Evolutionary conservation across 2,329 filamentous ascomycete genomes (phyloP).

Genomic region (Trichophyton schoenleinii): DNA sequence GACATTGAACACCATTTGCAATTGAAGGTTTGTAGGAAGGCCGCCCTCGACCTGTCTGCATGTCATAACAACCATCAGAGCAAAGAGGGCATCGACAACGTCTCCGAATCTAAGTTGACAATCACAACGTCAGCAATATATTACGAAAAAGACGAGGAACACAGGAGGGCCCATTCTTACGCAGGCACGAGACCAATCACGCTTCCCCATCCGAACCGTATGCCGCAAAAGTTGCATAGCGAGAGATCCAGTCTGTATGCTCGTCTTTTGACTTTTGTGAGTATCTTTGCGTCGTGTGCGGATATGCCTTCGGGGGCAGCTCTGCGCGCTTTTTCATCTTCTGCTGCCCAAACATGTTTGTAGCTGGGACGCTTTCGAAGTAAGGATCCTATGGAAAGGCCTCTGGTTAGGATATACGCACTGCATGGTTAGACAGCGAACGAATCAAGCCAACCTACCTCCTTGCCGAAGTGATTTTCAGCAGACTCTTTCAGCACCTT

Average conservation of each 20-base stretch:
- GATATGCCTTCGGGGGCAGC: slow-evolving; percentile 73
- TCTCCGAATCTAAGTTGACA: slow-evolving; percentile 54
- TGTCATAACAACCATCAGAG: slow-evolving; percentile 59
- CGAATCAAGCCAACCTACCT: slow-evolving; percentile 19
- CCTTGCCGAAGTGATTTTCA: slow-evolving; percentile 31
- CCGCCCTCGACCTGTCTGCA: slow-evolving; percentile 66
- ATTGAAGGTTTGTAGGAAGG: slow-evolving; percentile 44
- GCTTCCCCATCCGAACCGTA: slow-evolving; percentile 79
- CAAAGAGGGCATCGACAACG: slow-evolving; percentile 58
- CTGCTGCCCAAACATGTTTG: slow-evolving; percentile 48
- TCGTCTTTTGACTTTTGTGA: slow-evolving; percentile 73
- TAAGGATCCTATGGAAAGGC: slow-evolving; percentile 60
- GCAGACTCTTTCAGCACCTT: slow-evolving; percentile 27
- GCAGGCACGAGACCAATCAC: slow-evolving; percentile 73
- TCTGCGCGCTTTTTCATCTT: slow-evolving; percentile 74
- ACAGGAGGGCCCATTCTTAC: slow-evolving; percentile 41
- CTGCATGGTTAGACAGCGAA: background rate
- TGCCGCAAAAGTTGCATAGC: slow-evolving; percentile 67
- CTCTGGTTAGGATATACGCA: background rate
- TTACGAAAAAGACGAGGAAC: background rate
- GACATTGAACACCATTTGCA: slow-evolving; percentile 72
- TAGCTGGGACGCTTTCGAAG: slow-evolving; percentile 69
- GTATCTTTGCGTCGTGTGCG: slow-evolving; percentile 63
- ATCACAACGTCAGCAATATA: background rate
- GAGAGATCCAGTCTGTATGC: slow-evolving; percentile 78